Base-by-base conservation (phyloP, 257 asterid genomes). In the Gardenia jasminoides region DNA sequence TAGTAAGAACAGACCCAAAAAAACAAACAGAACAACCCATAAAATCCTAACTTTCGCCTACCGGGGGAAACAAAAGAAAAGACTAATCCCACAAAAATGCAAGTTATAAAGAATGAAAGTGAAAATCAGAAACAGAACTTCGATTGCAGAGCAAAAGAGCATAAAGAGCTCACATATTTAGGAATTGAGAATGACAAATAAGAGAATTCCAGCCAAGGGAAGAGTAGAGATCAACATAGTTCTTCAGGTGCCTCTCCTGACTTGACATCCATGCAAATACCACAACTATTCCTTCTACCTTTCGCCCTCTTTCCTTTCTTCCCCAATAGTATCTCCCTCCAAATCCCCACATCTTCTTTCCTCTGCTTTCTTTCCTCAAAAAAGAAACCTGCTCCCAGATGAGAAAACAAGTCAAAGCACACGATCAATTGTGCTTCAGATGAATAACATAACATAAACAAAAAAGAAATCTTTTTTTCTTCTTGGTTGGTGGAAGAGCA, bases 241-340 rank as follows among this genome's bases (percentile, higher is more conserved):
- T 89, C 80, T 90, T 96, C 86, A 93, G 48, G 80, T 92, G 90
- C 79, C 79, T 88, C 22, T 93, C 98, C 83, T 92, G 84, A 84
- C 98, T 91, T 5, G 95, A 93, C 92, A 93, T 86, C 99, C 98
- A 96, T 67, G 95, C 88, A 75, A 96, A 96, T 26, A 92, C 86
- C 87, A 93, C 97, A 36, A 96, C 97, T 50, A 92, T 88, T 16
- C 99, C 99, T 83, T 90, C 97, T 61, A 84, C 91, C 83, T 88
- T 84, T 19, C 87, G 91, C 67, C 86, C 92, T 72, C 83, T 85
- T 76, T 88, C 96, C 82, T 85, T 91, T 83, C 94, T 93, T 76
- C 92, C 94, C 98, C 99, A 96, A 73, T 96, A 92, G 74, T 86
- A 77, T 58, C 86, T 92, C 19, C 97, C 97, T 19, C 98, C 97